Evolutionary conservation across 2,329 filamentous ascomycete genomes (phyloP), one percentile per base, ranked within the genome.

Genomic region (Trematosphaeria pertusa): DNA sequence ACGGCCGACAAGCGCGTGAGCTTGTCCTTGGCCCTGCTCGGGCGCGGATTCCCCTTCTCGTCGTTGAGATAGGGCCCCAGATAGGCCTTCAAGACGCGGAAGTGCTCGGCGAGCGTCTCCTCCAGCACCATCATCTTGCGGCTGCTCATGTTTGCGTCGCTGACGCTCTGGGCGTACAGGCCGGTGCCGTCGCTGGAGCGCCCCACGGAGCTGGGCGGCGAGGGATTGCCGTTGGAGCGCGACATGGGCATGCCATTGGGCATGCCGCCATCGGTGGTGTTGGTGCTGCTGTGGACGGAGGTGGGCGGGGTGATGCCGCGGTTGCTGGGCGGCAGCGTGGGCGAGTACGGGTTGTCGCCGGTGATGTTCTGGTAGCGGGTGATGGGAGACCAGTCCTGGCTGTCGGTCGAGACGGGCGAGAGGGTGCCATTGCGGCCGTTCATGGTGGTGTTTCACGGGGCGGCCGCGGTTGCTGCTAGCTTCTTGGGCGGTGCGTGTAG

Each of bases 11-110:
- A 81, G 48, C 93, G 86, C 50, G 97, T 81, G 46, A 97, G 81
- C 79, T 99, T 99, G 74, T 97, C 94, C 65, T 92, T 87, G 45
- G 94, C 94, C 73, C 92, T 88, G 74, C 95, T 96, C 20, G 90
- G 87, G 40, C 87, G 87, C 38, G 85, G 82, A 53, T 87, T 87
- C 36, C 83, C 81, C 66, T 87, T 85, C 59, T 91, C 89, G 70
- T 95, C 88, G 64, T 86, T 86, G 45, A 85, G 81, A 32, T 83
- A 86, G 55, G 81, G 79, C 8, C 83, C 83, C 30, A 97, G 80
- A 67, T 89, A 96, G 61, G 81, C 81, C 73, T 87, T 89, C 53
- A 97, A 80, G 7, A 91, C 83, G 37, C 84, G 71, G 71, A 96
- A 96, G 74, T 97, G 93, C 63, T 94, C 87, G 42, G 82, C 80